phyloP scores from a whole-genome alignment of 2,329 filamentous ascomycete species.

The Aspergillus awamori region DNA sequence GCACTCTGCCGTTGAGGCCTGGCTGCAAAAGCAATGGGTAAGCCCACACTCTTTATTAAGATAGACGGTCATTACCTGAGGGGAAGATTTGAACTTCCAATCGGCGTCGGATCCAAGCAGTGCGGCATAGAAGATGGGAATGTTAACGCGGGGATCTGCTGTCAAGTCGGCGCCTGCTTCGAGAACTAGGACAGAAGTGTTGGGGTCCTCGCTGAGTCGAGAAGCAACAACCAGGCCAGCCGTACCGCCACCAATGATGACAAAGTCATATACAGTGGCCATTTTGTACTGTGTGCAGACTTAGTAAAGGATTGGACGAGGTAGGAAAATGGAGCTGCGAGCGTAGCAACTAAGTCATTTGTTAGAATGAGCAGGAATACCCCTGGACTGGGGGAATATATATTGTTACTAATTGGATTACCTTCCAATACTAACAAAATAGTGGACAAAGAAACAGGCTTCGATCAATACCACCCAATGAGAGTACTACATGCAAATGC shows the following conservation, averaged over 20 bases:
- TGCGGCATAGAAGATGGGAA: conserved; percentile 11
- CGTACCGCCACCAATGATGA: conserved; percentile 12
- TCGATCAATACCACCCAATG: conserved; percentile 1
- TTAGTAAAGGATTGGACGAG: background rate
- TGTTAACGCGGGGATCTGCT: conserved; percentile 13
- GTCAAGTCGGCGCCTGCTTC: conserved; percentile 13
- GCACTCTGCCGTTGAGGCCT: conserved; percentile 14
- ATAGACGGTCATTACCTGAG: background rate
- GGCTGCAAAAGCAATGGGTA: background rate
- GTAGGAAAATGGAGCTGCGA: background rate
- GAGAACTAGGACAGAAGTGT: conserved; percentile 8
- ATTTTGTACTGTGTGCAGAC: conserved; percentile 6
- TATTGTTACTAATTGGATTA: background rate
- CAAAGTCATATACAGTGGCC: conserved; percentile 12
- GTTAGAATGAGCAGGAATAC: background rate
- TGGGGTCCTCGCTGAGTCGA: conserved; percentile 16
- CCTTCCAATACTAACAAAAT: background rate
- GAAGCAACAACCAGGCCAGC: conserved; percentile 12
- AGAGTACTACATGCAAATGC: conserved; percentile 2
- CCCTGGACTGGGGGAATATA: background rate
- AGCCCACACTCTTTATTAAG: background rate
- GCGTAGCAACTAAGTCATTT: background rate
- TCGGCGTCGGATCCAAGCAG: conserved; percentile 11
- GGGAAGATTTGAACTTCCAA: conserved; percentile 11
- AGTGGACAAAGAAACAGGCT: conserved; percentile 7